phyloP scores from a whole-genome alignment of 2,329 filamentous ascomycete species.

The Leptographium wingfieldii region DNA sequence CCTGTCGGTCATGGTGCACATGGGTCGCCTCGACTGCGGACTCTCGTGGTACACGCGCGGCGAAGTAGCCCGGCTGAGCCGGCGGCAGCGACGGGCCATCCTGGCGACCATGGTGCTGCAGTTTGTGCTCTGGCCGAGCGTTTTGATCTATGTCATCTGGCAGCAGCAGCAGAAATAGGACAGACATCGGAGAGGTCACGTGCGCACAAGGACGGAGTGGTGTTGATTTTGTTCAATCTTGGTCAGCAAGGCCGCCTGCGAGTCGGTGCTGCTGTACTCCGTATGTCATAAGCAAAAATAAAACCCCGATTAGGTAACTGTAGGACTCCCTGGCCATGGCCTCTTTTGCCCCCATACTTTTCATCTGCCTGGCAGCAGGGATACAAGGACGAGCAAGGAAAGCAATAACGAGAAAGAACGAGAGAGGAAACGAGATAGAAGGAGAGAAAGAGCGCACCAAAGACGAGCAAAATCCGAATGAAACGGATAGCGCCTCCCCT shows the following conservation, averaged over 20 bases:
- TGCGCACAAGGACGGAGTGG: no score
- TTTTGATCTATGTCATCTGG: slow-evolving; percentile 13
- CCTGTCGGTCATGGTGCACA: slow-evolving; percentile 29
- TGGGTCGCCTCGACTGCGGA: slow-evolving; percentile 29
- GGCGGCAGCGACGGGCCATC: slow-evolving; percentile 23
- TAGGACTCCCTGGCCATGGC: no score
- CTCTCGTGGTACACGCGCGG: slow-evolving; percentile 37
- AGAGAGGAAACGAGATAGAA: neutral
- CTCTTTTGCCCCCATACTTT: no score
- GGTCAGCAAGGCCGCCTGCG: no score
- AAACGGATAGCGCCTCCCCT: neutral
- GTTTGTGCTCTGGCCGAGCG: slow-evolving; percentile 12
- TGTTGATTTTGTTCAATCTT: no score
- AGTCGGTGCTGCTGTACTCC: no score
- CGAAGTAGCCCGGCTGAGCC: slow-evolving; percentile 27
- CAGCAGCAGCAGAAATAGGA: neutral
- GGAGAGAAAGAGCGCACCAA: neutral
- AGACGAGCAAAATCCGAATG: neutral
- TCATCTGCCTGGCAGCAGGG: no score
- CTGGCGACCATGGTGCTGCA: slow-evolving; percentile 19
- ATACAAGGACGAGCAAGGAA: no score
- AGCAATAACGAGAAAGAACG: neutral
- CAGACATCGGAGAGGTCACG: no score
- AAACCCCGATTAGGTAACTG: no score
- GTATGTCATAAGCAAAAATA: no score